A percentile compares a stretch with the other conserved stretches of the same genome.
phyloP scores from a whole-genome alignment of 805 yeast genomes.

The Saccharomycopsis fodiens region DNA sequence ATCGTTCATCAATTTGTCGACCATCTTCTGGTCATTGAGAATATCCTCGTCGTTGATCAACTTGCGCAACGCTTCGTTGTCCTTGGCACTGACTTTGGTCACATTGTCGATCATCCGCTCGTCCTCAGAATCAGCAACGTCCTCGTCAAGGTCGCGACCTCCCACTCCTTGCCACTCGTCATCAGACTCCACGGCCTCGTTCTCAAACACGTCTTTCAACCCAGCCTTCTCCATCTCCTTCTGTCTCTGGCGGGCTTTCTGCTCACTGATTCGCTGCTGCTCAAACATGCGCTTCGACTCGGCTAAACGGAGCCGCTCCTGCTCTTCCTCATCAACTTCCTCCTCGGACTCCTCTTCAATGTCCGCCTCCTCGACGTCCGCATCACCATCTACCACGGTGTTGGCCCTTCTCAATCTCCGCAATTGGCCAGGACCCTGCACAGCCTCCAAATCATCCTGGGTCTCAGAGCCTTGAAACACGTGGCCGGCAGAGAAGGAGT shows the following conservation, averaged over 20 bases:
- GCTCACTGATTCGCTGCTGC: conserved; percentile 22
- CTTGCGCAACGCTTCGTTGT: conserved; percentile 50
- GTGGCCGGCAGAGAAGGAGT: conserved; percentile 17
- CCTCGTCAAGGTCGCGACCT: conserved; percentile 42
- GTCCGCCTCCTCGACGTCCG: conserved; percentile 19
- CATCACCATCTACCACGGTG: conserved; percentile 17
- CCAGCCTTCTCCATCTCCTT: conserved; percentile 54
- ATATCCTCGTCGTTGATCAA: conserved; percentile 53
- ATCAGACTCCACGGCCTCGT: conserved; percentile 83
- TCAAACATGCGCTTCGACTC: conserved; percentile 22
- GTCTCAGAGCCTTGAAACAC: not conserved
- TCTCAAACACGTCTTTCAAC: conserved; percentile 54
- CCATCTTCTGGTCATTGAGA: conserved; percentile 52
- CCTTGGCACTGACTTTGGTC: conserved; percentile 41
- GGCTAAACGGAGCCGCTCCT: conserved; percentile 22
- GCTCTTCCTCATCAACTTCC: conserved; percentile 20
- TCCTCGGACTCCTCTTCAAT: conserved; percentile 20
- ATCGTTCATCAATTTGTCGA: conserved; percentile 56
- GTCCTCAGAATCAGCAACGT: conserved; percentile 65
- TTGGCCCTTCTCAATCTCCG: conserved; percentile 12
- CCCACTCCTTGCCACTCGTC: conserved; percentile 85
- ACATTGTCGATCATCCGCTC: conserved; percentile 73
- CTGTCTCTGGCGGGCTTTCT: conserved; percentile 23
- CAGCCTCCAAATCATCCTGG: conserved; percentile 2
- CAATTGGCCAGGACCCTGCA: conserved; percentile 2